A percentile compares a stretch with the other conserved stretches of the same genome.
phyloP scores from a whole-genome alignment of 805 yeast species.

The Dipodascopsis tothii region DNA sequence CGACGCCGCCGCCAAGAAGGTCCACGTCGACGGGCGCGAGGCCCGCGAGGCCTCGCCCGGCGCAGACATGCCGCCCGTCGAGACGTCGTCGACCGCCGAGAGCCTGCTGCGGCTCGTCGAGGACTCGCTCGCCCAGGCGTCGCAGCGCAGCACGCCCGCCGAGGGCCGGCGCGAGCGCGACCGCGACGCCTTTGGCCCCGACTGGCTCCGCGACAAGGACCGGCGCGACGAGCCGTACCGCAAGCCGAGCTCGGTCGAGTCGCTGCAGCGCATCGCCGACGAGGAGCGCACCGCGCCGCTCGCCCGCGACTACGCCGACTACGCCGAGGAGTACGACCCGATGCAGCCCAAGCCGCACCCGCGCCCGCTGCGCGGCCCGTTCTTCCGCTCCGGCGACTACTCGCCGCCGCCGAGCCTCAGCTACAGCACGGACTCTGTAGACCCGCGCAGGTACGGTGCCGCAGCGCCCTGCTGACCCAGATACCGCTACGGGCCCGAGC shows the following conservation, averaged over 20 bases:
- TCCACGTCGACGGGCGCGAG: not conserved
- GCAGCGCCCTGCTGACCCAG: not conserved
- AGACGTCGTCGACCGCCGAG: slow-evolving; percentile 2
- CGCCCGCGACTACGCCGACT: not conserved
- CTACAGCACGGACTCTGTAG: not conserved
- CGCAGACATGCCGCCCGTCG: not conserved
- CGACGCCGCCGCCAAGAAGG: not conserved
- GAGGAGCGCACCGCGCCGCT: not conserved
- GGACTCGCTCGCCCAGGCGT: slow-evolving; percentile 10
- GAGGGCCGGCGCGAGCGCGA: not conserved
- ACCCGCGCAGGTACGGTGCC: not conserved
- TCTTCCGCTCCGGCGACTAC: not conserved
- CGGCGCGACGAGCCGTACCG: not conserved
- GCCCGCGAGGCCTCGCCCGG: not conserved
- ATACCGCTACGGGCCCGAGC: not conserved
- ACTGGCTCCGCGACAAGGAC: not conserved
- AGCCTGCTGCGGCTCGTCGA: slow-evolving; percentile 12
- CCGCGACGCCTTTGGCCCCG: not conserved
- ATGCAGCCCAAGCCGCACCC: not conserved
- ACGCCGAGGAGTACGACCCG: not conserved
- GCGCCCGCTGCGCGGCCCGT: not conserved
- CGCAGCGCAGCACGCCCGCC: not conserved
- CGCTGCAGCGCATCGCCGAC: not conserved
- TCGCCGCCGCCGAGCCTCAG: not conserved
- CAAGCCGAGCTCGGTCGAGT: not conserved